Evolutionary conservation across 2,329 filamentous ascomycete species (phyloP), one percentile per base, ranked within the genome.

Genomic region (Xylaria sp.): DNA sequence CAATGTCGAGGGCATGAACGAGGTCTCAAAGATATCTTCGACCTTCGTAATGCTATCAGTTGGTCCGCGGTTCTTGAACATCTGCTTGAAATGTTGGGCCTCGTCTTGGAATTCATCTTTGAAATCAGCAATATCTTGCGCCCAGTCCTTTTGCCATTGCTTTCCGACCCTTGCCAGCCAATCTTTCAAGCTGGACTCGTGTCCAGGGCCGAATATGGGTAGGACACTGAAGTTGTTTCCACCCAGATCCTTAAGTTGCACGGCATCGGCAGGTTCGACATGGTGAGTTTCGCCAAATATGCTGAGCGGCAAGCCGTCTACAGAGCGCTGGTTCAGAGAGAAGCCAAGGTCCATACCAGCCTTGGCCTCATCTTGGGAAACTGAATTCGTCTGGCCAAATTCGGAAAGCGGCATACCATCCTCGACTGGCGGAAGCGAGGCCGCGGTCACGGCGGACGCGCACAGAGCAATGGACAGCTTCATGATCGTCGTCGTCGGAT

Each of bases 141-240:
- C 34, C 36, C 61, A 13, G 52, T 39, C 28, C 30, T 36, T 45
- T 46, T 32, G 12, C 32, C 30, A 32, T 61, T 30, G 9, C 36
- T 46, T 9, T 58, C 25, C n/a, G 3, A 56, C 15, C 41, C 68
- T 65, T 13, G 63, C 23, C 28, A 63, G 15, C 67, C 67, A 71
- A 2, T 59, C 52, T 45, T 65, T 13, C 10, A 71, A 36, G 60
- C 45, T 59, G 12, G 56, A 32, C 48, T 71, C 62, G 43, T 71
- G 67, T n/a, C 67, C 67, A 2, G 69, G 68, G 3, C 70, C 70
- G 23, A 70, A 76, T 63, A 76, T 61, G 18, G 75, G 75, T 12
- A 76, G 72, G 28, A 39, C 50, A 18, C 68, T 69, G 70, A 75
- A 76, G 69, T 76, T 73, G 58, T 69, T 76, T 10, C 73, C 73